phyloP scores from a whole-genome alignment of 192 early-diverging fungal genomes.

The Linnemannia exigua region DNA sequence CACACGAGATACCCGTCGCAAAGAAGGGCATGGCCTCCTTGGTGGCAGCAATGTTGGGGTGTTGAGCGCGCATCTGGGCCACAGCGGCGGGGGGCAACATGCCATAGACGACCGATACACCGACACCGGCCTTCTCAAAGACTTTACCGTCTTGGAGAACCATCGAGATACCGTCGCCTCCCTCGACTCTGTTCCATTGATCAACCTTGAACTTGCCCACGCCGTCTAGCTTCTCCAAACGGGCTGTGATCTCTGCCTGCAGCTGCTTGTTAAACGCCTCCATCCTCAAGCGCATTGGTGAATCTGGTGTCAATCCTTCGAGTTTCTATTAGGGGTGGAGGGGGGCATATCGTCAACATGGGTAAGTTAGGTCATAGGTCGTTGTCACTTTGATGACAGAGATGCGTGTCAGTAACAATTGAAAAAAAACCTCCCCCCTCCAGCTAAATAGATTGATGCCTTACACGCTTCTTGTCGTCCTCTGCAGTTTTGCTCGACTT shows the following conservation, averaged over 20 bases:
- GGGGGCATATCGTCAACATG: not conserved
- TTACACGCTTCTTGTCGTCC: slow-evolving; percentile 47
- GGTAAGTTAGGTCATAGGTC: not conserved
- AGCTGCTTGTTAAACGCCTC: slow-evolving; percentile 81
- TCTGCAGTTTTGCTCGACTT: slow-evolving; percentile 38
- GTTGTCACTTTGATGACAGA: not conserved
- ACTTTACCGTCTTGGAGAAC: slow-evolving; percentile 93
- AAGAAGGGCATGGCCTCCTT: slow-evolving; percentile 82
- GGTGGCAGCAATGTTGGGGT: slow-evolving; percentile 68
- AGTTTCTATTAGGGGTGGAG: slow-evolving; percentile 32
- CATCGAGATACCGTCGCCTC: slow-evolving; percentile 93
- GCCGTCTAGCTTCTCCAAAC: slow-evolving; percentile 75
- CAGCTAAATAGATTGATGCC: not conserved
- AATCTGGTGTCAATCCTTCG: slow-evolving; percentile 61
- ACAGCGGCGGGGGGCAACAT: slow-evolving; percentile 83
- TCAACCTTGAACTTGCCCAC: slow-evolving; percentile 78
- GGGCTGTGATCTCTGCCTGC: slow-evolving; percentile 81
- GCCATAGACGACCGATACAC: slow-evolving; percentile 89
- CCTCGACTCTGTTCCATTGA: slow-evolving; percentile 90
- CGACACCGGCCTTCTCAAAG: slow-evolving; percentile 98
- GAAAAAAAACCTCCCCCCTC: too few species aligned
- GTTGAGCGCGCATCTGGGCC: slow-evolving; percentile 92
- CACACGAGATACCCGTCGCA: slow-evolving; percentile 91
- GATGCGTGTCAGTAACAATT: too few species aligned
- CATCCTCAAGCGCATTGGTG: slow-evolving; percentile 89